Evolutionary conservation across 2,329 filamentous ascomycete genomes (phyloP).

Genomic region (Metarhizium robertsii): DNA sequence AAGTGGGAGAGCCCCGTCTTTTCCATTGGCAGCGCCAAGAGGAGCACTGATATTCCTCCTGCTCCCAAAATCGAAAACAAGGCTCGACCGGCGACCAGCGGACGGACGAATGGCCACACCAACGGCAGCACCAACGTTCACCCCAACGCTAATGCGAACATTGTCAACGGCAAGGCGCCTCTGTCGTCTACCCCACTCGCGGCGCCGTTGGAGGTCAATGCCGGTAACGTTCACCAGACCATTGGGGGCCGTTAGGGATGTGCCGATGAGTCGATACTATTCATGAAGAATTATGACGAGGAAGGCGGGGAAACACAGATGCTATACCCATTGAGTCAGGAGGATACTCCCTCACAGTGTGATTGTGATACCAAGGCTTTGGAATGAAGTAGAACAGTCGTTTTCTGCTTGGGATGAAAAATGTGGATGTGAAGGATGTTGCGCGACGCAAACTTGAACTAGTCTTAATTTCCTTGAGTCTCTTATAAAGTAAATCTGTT

Average conservation of each 20-base stretch:
- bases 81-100: conserved; percentile 16
- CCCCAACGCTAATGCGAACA: background rate
- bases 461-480: conserved; percentile 1
- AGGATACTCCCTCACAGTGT: background rate
- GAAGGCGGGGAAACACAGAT: conserved; percentile 2
- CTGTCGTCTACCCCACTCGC: background rate
- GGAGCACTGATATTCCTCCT: conserved; percentile 63
- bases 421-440: background rate
- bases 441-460: background rate
- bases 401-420: background rate
- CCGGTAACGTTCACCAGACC: background rate
- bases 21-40: conserved; percentile 67
- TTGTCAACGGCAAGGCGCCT: conserved; percentile 5
- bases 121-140: conserved; percentile 10
- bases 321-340: conserved; percentile 11
- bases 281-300: conserved; percentile 1
- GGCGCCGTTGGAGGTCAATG: conserved; percentile 2
- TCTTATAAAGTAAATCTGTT: background rate
- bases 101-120: conserved; percentile 11
- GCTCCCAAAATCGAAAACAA: conserved; percentile 43
- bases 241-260: conserved; percentile 11
- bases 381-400: background rate
- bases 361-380: conserved; percentile 3
- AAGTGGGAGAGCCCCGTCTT: conserved; percentile 95
- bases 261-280: conserved; percentile 5